A percentile compares a stretch with the other conserved stretches of the same genome.
These are phyloP conservation scores for Nigrospora oryzae DNA, from an alignment of 2,329 filamentous ascomycete genomes.

Conservation along the genomic window DNA sequence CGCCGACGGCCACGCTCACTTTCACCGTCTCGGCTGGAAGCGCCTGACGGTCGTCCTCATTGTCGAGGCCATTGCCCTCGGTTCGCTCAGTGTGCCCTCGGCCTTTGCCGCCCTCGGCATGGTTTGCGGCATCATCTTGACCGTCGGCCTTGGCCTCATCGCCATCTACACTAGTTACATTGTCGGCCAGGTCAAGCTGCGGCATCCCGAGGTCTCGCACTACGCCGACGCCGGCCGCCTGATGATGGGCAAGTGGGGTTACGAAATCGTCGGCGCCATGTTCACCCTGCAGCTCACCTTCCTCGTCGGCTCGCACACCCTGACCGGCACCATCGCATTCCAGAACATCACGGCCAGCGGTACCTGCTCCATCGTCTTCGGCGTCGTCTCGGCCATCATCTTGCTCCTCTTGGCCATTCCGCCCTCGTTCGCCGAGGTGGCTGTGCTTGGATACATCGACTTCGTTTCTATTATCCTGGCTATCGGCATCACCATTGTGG, in stretches of 20 bases:
- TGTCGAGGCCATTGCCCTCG: conserved; percentile 48
- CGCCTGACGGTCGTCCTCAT: conserved; percentile 46
- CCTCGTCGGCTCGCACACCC: conserved; percentile 54
- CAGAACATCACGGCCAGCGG: conserved; percentile 48
- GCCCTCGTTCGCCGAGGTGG: conserved; percentile 49
- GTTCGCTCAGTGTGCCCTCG: conserved; percentile 39
- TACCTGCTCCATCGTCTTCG: conserved; percentile 50
- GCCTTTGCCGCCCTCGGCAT: conserved; percentile 47
- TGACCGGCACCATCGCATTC: conserved; percentile 54
- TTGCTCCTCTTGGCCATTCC: conserved; percentile 47
- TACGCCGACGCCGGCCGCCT: conserved; percentile 49
- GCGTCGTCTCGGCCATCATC: conserved; percentile 43
- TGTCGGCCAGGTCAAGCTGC: conserved; percentile 32
- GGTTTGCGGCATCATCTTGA: conserved; percentile 36
- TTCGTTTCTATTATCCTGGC: conserved; percentile 50
- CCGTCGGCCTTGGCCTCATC: conserved; percentile 31
- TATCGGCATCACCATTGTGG: conserved; percentile 52
- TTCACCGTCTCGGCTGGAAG: conserved; percentile 48
- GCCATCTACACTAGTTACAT: conserved; percentile 40
- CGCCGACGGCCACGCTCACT: conserved; percentile 35
- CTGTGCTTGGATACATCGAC: conserved; percentile 48
- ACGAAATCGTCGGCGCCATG: conserved; percentile 43
- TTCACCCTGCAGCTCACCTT: conserved; percentile 53
- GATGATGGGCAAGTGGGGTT: conserved; percentile 41
- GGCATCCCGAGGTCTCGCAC: conserved; percentile 20